Evolutionary conservation across 305 asterid species (phyloP), one percentile per base, ranked within the genome.

Genomic region (Plantago rigida): DNA sequence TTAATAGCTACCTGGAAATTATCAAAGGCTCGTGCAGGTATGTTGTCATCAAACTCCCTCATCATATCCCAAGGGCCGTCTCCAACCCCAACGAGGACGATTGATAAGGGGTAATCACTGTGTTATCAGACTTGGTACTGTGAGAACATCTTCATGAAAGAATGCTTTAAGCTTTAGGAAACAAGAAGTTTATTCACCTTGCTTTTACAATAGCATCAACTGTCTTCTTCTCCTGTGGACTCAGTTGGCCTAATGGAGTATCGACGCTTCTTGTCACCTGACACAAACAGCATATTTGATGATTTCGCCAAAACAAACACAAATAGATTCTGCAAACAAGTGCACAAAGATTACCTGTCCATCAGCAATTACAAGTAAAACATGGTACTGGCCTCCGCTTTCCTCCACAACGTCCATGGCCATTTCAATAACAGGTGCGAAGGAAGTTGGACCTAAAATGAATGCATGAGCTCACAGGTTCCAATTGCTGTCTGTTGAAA

Each of bases 21-120:
- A 55, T 78, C 80, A 13, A 78, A 78, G 46, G 75, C 76, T 45
- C 83, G 69, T 15, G 78, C 63, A 10, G 85, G 87, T 29, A 79
- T 81, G 61, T 82, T 82, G 64, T 82, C 85, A 15, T 82, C 86
- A 34, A 82, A 82, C 54, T 80, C 82, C 56, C 59, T 65, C 89
- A 82, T 82, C 79, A 70, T 76, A 56, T 82, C 82, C 86, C 89
- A 82, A 2, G 86, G 89, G 47, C 86, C 89, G 59, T 82, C 89
- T 60, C 89, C 89, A 9, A 82, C 86, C 36, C 89, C 89, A 13
- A 82, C 86, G 5, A 82, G 70, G 7, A 82, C 63, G 49, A 82
- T 82, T 1, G 89, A 82, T 48, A 82, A 61, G 0, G 86, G 86
- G 62, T 69, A 65, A 55, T 71, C 64, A 39, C 89, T 82, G 78